Evolutionary conservation across 768 basidiomycete genomes (phyloP).

Genomic region (Boletus rubroflammeus): DNA sequence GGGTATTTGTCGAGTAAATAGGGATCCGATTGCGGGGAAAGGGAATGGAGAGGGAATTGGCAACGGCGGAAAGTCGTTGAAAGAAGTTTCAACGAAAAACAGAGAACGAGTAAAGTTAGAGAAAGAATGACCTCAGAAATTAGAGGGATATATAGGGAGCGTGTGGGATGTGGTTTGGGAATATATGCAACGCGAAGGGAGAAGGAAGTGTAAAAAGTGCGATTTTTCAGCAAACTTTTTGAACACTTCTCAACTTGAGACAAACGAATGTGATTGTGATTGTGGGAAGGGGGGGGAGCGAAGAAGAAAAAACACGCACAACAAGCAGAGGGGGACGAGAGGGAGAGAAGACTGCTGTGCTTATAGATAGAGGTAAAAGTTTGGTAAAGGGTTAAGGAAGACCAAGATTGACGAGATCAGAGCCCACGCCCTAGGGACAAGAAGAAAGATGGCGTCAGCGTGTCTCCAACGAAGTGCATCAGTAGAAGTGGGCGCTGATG

Average conservation of each 20-base stretch:
- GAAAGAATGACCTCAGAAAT: conserved; percentile 43
- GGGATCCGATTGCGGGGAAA: conserved; percentile 23
- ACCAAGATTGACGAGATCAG: conserved; percentile 34
- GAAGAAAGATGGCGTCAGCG: conserved; percentile 4
- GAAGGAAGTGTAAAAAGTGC: conserved; percentile 28
- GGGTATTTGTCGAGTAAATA: conserved; percentile 26
- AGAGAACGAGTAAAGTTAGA: conserved; percentile 52
- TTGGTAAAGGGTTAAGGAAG: conserved; percentile 33
- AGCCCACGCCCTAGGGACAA: conserved; percentile 25
- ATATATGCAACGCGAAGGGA: conserved; percentile 25
- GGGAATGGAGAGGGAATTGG: conserved; percentile 42
- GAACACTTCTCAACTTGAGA: conserved; percentile 20
- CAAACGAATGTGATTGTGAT: conserved; percentile 34
- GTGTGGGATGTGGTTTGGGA: conserved; percentile 36
- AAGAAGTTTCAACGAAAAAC: conserved; percentile 35
- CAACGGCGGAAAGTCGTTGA: conserved; percentile 46
- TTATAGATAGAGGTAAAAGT: conserved; percentile 38
- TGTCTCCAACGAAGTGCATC: background rate
- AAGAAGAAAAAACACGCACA: conserved; percentile 40
- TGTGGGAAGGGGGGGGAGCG: conserved; percentile 13
- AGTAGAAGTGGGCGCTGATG: background rate
- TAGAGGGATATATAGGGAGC: conserved; percentile 40
- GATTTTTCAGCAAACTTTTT: conserved; percentile 27
- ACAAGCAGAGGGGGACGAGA: conserved; percentile 30
- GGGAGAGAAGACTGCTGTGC: conserved; percentile 35